Conservation (phyloP, 176 grass and related monocot species). For the Eleusine indica region DNA sequence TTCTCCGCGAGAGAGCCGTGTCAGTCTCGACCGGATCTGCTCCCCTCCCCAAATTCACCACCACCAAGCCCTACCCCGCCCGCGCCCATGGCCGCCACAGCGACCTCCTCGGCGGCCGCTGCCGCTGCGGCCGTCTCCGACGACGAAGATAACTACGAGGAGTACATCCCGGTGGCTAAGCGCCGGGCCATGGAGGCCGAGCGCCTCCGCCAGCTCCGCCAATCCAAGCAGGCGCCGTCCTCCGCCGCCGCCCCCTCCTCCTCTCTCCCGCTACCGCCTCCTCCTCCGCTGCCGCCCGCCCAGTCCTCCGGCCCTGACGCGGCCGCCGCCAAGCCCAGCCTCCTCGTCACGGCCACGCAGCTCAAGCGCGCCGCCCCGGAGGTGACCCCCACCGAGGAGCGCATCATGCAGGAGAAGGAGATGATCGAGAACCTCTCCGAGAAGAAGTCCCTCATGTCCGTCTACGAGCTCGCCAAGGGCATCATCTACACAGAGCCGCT, state of each 20-base stretch:
- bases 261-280: slow-evolving; percentile 22
- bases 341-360: slow-evolving; percentile 71
- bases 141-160: background rate
- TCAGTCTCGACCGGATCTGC: background rate
- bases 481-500: slow-evolving; percentile 65
- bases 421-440: slow-evolving; percentile 71
- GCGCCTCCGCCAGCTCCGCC: slow-evolving; percentile 36
- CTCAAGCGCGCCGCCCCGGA: slow-evolving; percentile 67
- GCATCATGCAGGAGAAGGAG: slow-evolving; percentile 59
- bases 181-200: slow-evolving; percentile 41
- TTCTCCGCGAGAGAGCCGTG: background rate
- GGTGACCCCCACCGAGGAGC: slow-evolving; percentile 54
- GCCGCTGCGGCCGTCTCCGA: background rate
- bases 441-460: slow-evolving; percentile 67
- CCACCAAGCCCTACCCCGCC: background rate
- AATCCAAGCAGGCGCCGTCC: slow-evolving; percentile 2
- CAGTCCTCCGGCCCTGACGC: background rate
- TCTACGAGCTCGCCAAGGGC: slow-evolving; percentile 76
- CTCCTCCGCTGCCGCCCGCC: background rate
- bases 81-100: slow-evolving; percentile 2
- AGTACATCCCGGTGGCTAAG: slow-evolving; percentile 42
- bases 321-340: slow-evolving; percentile 51
- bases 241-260: background rate
- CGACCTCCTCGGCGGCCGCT: background rate
- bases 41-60: background rate